Base-by-base conservation (phyloP, 1,284 basidiomycete species). In the Ceratobasidium sp. region DNA sequence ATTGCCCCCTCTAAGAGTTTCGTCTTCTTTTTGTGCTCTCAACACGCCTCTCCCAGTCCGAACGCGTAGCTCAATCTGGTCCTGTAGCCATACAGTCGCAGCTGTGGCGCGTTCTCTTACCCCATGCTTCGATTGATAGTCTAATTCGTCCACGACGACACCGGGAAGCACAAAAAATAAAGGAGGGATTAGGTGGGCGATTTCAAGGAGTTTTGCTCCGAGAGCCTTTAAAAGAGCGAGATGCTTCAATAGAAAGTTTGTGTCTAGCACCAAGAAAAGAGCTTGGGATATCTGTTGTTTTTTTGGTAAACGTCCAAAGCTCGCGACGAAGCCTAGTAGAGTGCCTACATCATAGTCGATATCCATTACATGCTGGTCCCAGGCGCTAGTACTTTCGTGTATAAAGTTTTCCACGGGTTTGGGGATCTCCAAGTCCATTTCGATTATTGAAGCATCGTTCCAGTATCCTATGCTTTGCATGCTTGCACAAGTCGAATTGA, bases 341-440 rank as follows among this genome's bases (percentile, higher is more conserved):
- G 46, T 48, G 23, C 69, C 26, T 61, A 73, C 69, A 38, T 73
- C 69, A 26, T 73, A 73, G 62, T 75, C 73, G n/a, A 75, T 75
- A n/a, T 75, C 73, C 73, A 75, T 75, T 1, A 75, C 73, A 75
- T 75, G 73, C 40, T 75, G 48, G 23, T 75, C 73, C 73, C 73
- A 75, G 26, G 61, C 48, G 56, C 61, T 75, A 38, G 59, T 75
- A 28, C 44, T 65, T 17, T 65, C 73, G 20, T 66, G 44, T 12
- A 75, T 57, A 46, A 75, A 42, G 28, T 75, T 52, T n/a, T 57
- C 73, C 17, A 54, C 13, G 9, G 73, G 73, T 17, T 38, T 62
- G 13, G 73, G 73, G 15, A 75, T 57, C 38, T 75, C 73, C 26
- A 75, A 57, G 26, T 75, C 73, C 73, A 75, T 75, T 38, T 56